Evolutionary conservation across 371 early-diverging fungal genomes (phyloP).

Genomic region (Lichtheimia ornata): DNA sequence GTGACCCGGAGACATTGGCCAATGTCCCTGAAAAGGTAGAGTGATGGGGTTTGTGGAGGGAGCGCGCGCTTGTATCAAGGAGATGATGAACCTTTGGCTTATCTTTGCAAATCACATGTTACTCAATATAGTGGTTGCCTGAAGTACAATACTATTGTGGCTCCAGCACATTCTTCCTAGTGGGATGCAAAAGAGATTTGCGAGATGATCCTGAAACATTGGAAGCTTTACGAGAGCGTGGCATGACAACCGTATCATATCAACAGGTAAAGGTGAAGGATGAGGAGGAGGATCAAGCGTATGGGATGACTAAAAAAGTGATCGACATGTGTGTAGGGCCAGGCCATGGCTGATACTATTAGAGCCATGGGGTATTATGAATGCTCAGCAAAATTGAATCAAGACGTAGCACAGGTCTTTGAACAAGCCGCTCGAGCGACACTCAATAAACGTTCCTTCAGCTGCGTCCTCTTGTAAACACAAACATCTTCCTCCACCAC

Average conservation of each 20-base stretch:
- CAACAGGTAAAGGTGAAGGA: constrained; percentile 28
- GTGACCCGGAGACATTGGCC: constrained; percentile 81
- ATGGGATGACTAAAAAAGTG: constrained; percentile 33
- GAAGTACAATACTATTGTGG: constrained; percentile 78
- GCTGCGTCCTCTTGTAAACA: constrained; percentile 5
- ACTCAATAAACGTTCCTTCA: constrained; percentile 19
- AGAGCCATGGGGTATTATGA: constrained; percentile 83
- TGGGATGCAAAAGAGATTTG: constrained; percentile 86
- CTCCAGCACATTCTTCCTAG: constrained; percentile 71
- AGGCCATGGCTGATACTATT: constrained; percentile 68
- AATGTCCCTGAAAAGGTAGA: constrained; percentile 75
- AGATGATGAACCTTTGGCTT: too few relatives aligned
- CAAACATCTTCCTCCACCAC: too few relatives aligned
- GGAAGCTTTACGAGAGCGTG: constrained; percentile 66
- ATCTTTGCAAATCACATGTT: too few relatives aligned
- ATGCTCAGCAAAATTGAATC: constrained; percentile 84
- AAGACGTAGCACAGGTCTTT: constrained; percentile 87
- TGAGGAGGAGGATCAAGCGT: constrained; percentile 56
- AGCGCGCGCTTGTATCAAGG: too few relatives aligned
- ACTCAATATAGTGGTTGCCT: constrained; percentile 71
- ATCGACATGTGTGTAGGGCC: constrained; percentile 51
- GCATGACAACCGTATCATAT: constrained; percentile 82
- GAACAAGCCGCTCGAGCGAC: constrained; percentile 81
- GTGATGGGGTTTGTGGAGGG: not conserved
- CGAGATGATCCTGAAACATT: constrained; percentile 68